These are phyloP conservation scores for Colletotrichum karsti DNA, from an alignment of 2,329 filamentous ascomycete species.

Conservation along the genomic window DNA sequence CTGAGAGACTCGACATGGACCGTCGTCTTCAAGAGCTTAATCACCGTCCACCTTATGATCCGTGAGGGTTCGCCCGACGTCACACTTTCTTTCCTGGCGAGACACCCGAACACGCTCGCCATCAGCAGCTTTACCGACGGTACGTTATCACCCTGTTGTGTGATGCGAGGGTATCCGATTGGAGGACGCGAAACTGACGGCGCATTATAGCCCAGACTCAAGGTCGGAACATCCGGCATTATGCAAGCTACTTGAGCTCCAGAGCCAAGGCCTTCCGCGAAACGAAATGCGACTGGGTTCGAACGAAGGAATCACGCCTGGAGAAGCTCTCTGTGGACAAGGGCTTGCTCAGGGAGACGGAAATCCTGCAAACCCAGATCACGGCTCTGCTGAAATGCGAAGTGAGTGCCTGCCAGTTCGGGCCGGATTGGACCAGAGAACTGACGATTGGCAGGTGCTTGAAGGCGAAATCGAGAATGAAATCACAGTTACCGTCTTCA, in stretches of 20 bases:
- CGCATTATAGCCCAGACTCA: conserved; percentile 81
- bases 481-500: conserved; percentile 93
- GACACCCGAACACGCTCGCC: conserved; percentile 83
- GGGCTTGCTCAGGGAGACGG: conserved; percentile 89
- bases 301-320: conserved; percentile 81
- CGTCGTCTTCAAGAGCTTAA: conserved; percentile 97
- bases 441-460: conserved; percentile 68
- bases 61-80: conserved; percentile 91
- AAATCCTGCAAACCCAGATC: conserved; percentile 89
- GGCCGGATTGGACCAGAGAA: background rate
- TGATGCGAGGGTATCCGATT: background rate
- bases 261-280: conserved; percentile 84
- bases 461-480: conserved; percentile 93
- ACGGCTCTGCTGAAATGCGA: conserved; percentile 88
- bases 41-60: conserved; percentile 97
- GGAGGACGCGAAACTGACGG: background rate
- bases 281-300: conserved; percentile 90
- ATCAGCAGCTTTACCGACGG: conserved; percentile 94
- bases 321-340: conserved; percentile 91
- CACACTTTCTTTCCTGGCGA: conserved; percentile 84
- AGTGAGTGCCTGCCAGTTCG: conserved; percentile 60
- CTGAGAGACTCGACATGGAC: conserved; percentile 98
- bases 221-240: conserved; percentile 92
- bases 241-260: conserved; percentile 86
- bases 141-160: conserved; percentile 54